Evolutionary conservation across 306 rosid species (phyloP).

Genomic region (Inga laurina): DNA sequence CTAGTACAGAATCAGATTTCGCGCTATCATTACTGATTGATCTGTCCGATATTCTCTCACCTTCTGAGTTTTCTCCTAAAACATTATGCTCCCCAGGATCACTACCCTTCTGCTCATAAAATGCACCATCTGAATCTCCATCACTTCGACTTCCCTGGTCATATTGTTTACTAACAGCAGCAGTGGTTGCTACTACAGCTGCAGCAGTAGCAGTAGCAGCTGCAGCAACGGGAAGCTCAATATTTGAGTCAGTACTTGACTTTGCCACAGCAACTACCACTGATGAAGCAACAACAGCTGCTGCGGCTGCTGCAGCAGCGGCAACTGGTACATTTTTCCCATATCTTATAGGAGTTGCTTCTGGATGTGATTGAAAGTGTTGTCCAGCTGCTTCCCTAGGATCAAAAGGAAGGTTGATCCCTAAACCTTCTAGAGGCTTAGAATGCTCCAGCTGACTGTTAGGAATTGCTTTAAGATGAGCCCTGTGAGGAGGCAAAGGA

Average conservation of each 20-base stretch:
- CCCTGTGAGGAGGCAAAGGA: conserved; percentile 63
- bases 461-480: conserved; percentile 58
- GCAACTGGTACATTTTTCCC: conserved; percentile 90
- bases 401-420: conserved; percentile 53
- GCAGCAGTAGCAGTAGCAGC: conserved; percentile 99
- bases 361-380: conserved; percentile 46
- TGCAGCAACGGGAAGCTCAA: conserved; percentile 92
- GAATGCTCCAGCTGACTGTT: conserved; percentile 51
- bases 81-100: conserved; percentile 62
- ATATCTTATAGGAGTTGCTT: conserved; percentile 58
- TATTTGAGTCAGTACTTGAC: conserved; percentile 64
- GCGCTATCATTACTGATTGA: conserved; percentile 76
- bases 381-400: conserved; percentile 52
- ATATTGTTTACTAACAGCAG: conserved; percentile 83
- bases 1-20: conserved; percentile 77
- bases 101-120: conserved; percentile 56
- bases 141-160: conserved; percentile 75
- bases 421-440: conserved; percentile 65
- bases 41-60: conserved; percentile 77
- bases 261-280: conserved; percentile 88
- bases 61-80: conserved; percentile 59
- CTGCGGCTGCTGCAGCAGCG: conserved; percentile 95
- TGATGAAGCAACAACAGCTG: conserved; percentile 97
- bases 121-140: conserved; percentile 61
- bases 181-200: conserved; percentile 97